Evolutionary conservation across 345 rosid species (phyloP), one percentile per base, ranked within the genome.

Genomic region (Ceriops zippeliana): DNA sequence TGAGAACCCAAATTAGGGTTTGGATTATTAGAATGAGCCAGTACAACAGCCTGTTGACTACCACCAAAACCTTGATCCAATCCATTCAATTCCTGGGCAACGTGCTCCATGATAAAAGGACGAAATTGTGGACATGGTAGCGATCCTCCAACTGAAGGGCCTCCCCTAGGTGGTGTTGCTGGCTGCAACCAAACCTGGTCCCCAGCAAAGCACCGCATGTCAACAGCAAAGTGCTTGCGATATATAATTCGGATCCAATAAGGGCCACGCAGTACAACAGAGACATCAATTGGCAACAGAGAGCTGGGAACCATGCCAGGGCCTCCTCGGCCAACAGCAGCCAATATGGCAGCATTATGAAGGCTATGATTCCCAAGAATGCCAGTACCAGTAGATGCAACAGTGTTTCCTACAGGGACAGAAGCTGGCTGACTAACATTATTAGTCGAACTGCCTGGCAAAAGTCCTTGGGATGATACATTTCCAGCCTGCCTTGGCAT

Each of bases 111-210:
- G 64, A 96, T 92, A 83, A 96, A 96, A 71, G 99, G 98, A 73
- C 99, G 90, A 75, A 96, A 96, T 46, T 96, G 99, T 24, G 99
- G 99, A 76, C 99, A 96, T 20, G 99, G 98, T 78, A 96, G 81
- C 34, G 99, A 96, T 37, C 99, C 99, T 72, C 99, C 98, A 77
- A 81, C 81, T 9, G 93, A 84, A 37, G 97, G 88, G 57, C 97
- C 98, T 0, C 92, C 98, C 76, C 83, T 87, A 24, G 99, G 95
- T 21, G 99, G 99, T 11, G 98, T 91, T 52, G 98, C 97, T n/a
- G 99, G 99, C 71, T 96, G 99, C 83, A 96, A 76, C 99, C 99
- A 96, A 52, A 96, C 99, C 82, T 96, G 99, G 76, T 96, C 98
- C 71, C 99, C 99, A 71, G 97, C 97, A 82, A 84, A 92, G 86